A percentile compares a stretch with the other conserved stretches of the same genome.
These are phyloP conservation scores for Hypoxylon intermedium DNA, from an alignment of 495 filamentous ascomycete genomes.

Conservation along the genomic window DNA sequence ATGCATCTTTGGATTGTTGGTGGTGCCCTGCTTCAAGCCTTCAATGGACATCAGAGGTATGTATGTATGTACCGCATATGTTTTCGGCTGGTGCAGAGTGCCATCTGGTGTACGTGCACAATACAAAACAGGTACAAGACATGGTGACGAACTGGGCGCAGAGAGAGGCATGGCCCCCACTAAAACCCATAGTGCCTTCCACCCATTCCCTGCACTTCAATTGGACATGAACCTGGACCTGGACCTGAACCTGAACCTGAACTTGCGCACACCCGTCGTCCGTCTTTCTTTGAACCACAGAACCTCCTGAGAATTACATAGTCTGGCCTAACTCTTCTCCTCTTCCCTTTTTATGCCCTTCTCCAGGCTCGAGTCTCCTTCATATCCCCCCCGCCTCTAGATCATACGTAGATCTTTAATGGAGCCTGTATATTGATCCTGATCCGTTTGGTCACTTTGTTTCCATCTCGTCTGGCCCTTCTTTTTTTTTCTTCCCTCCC, in stretches of 20 bases:
- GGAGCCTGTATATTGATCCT: constrained; percentile 61
- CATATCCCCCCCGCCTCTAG: constrained; percentile 42
- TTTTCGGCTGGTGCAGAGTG: constrained; percentile 6
- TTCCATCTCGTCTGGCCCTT: constrained; percentile 29
- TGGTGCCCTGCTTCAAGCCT: background rate
- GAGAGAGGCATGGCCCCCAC: constrained; percentile 30
- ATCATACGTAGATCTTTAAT: constrained; percentile 63
- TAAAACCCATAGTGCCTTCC: constrained; percentile 39
- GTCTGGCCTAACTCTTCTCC: constrained; percentile 46
- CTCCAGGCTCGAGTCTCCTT: constrained; percentile 48
- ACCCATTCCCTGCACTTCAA: constrained; percentile 29
- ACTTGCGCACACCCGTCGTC: constrained; percentile 27
- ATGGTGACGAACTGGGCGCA: constrained; percentile 6
- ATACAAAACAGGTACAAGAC: constrained; percentile 11
- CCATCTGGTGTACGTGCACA: constrained; percentile 5
- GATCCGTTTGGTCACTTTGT: constrained; percentile 44
- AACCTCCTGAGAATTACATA: constrained; percentile 48
- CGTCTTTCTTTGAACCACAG: constrained; percentile 27
- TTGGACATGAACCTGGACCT: background rate
- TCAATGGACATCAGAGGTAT: too few species aligned
- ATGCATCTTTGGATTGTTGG: constrained; percentile 11
- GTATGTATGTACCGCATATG: constrained; percentile 13
- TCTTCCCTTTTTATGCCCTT: constrained; percentile 49
- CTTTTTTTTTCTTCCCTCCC: constrained; percentile 45
- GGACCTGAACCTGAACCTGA: background rate